Evolutionary conservation across 2,329 filamentous ascomycete genomes (phyloP).

Genomic region (Aspergillus aculeatinus): DNA sequence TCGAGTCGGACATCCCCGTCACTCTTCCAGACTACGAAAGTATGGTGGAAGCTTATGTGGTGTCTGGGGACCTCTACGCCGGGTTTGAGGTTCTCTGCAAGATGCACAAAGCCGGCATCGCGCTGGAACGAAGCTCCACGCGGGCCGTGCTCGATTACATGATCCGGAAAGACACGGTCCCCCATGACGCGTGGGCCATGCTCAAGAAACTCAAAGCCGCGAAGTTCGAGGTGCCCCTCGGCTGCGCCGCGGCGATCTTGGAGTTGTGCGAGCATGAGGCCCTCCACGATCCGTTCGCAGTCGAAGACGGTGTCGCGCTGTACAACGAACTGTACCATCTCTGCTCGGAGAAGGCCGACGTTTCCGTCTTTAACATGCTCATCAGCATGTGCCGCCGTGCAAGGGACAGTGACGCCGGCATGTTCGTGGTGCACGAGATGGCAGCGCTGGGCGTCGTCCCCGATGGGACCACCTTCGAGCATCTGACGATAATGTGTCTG

Average conservation of each 20-base stretch:
- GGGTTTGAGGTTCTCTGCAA: conserved; percentile 70
- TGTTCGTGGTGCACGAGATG: conserved; percentile 65
- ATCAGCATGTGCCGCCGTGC: conserved; percentile 50
- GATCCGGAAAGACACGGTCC: conserved; percentile 45
- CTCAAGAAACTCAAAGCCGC: conserved; percentile 57
- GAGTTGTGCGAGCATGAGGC: conserved; percentile 49
- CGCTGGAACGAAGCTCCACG: conserved; percentile 60
- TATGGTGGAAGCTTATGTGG: conserved; percentile 69
- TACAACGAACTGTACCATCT: conserved; percentile 62
- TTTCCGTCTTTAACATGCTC: conserved; percentile 60
- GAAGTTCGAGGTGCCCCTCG: conserved; percentile 51
- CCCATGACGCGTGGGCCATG: conserved; percentile 54
- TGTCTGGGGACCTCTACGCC: conserved; percentile 59
- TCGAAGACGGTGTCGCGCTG: conserved; percentile 55
- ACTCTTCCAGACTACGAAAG: conserved; percentile 74
- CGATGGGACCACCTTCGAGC: conserved; percentile 61
- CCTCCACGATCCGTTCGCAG: conserved; percentile 30
- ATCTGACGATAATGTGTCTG: conserved; percentile 59
- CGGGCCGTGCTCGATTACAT: conserved; percentile 62
- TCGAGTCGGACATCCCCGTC: conserved; percentile 56
- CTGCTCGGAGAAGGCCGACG: conserved; percentile 45
- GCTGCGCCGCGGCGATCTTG: conserved; percentile 50
- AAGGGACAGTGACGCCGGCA: conserved; percentile 54
- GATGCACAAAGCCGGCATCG: conserved; percentile 65
- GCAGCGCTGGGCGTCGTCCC: conserved; percentile 55